These are phyloP conservation scores for Hypoxylon sp. DNA, from an alignment of 2,329 filamentous ascomycete species.

Conservation along the genomic window DNA sequence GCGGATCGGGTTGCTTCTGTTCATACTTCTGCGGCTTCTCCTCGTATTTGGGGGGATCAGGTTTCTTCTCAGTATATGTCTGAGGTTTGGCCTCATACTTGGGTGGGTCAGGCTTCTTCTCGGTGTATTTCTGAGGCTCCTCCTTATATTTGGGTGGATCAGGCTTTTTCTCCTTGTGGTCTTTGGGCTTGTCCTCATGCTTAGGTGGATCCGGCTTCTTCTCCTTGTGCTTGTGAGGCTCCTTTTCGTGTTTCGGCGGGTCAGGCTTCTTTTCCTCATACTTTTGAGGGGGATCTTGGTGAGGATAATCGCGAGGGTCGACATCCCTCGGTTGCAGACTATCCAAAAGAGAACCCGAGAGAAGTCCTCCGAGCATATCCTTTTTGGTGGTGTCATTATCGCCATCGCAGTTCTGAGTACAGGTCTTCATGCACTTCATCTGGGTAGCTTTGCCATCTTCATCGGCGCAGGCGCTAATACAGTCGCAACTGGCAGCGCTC, in stretches of 20 bases:
- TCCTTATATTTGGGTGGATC: no score
- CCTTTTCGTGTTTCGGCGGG: no score
- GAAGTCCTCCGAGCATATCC: background rate
- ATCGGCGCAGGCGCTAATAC: constrained; percentile 25
- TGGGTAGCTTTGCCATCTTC: constrained; percentile 23
- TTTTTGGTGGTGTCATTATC: constrained; percentile 26
- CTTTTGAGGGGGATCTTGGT: background rate
- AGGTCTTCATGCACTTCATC: constrained; percentile 31
- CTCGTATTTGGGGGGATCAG: no score
- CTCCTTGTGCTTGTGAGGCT: no score
- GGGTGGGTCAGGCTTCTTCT: no score
- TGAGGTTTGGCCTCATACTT: no score
- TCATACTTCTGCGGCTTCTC: no score
- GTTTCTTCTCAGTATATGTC: no score
- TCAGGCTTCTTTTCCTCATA: background rate
- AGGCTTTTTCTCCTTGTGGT: no score
- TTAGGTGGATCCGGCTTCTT: no score
- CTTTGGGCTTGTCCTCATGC: no score
- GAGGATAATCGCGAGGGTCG: background rate
- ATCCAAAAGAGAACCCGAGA: constrained; percentile 8
- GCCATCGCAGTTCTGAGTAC: constrained; percentile 21
- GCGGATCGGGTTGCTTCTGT: background rate
- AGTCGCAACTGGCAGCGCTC: constrained; percentile 29
- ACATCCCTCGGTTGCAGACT: background rate
- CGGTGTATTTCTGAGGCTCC: no score